phyloP scores from a whole-genome alignment of 768 basidiomycete species.

The Trametes gibbosa region DNA sequence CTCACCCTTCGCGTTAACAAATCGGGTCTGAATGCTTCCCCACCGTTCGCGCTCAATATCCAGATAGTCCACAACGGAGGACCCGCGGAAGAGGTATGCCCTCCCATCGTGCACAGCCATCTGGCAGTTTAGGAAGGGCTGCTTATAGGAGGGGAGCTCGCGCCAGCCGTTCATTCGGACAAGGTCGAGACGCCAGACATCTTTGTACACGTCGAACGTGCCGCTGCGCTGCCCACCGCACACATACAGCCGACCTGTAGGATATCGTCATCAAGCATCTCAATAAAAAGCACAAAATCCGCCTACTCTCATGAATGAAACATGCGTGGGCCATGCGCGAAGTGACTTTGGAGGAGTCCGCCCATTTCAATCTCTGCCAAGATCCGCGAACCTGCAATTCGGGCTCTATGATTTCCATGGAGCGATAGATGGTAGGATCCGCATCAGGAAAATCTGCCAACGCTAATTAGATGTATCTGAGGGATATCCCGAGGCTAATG shows the following conservation, averaged over 20 bases:
- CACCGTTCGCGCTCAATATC: conserved; percentile 37
- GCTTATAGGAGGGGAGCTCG: conserved; percentile 15
- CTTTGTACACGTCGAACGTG: conserved; percentile 13
- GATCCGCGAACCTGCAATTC: conserved; percentile 35
- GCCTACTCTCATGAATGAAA: conserved; percentile 24
- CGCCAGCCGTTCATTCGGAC: conserved; percentile 19
- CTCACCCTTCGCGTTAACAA: conserved; percentile 2
- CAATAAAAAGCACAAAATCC: not conserved
- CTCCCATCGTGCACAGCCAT: conserved; percentile 28
- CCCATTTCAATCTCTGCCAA: conserved; percentile 33
- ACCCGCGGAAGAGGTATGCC: conserved; percentile 39
- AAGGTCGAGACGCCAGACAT: conserved; percentile 24
- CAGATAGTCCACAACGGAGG: conserved; percentile 31
- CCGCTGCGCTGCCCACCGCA: conserved; percentile 17
- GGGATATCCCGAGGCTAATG: too few species aligned
- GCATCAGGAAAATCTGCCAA: too few species aligned
- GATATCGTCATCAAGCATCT: not conserved
- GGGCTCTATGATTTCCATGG: conserved; percentile 4
- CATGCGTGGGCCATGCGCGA: conserved; percentile 26
- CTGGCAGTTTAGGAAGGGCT: conserved; percentile 9
- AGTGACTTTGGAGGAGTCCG: conserved; percentile 28
- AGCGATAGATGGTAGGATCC: conserved; percentile 12
- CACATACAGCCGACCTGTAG: conserved; percentile 19
- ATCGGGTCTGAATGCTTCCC: conserved; percentile 31
- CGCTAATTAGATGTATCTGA: too few species aligned